These are phyloP conservation scores for Leishmania aethiopica DNA, from an alignment of 208 protist genomes.

Conservation along the genomic window DNA sequence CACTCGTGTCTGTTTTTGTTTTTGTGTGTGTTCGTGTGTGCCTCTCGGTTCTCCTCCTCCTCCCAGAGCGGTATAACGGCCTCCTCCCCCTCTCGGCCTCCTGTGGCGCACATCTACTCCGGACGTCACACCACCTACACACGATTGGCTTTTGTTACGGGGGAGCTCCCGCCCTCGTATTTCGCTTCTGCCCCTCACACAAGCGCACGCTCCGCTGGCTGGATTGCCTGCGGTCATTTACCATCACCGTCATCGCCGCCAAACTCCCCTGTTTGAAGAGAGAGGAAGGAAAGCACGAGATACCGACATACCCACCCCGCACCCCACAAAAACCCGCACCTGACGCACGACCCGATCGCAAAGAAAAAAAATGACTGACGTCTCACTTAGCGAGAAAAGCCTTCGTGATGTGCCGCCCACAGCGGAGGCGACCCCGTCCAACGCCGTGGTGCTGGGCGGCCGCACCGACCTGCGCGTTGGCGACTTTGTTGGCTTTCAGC, in stretches of 20 bases:
- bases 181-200: too few relatives aligned
- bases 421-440: neutral
- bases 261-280: too few relatives aligned
- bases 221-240: too few relatives aligned
- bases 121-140: too few relatives aligned
- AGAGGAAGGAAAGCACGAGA: neutral
- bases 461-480: constrained; percentile 52
- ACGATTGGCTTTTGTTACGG: too few relatives aligned
- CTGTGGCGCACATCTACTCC: too few relatives aligned
- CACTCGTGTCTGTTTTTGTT: neutral
- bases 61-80: neutral
- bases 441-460: constrained; percentile 16
- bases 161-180: too few relatives aligned
- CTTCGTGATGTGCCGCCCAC: neutral
- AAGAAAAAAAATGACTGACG: neutral
- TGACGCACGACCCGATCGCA: neutral
- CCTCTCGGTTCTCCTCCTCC: neutral
- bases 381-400: neutral
- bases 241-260: too few relatives aligned
- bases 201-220: too few relatives aligned
- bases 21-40: neutral
- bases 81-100: too few relatives aligned
- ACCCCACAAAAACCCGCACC: neutral
- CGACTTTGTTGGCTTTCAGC: constrained; percentile 80
- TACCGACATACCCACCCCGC: too few relatives aligned